phyloP scores from a whole-genome alignment of 2,329 filamentous ascomycete genomes.

The Beauveria pseudobassiana region DNA sequence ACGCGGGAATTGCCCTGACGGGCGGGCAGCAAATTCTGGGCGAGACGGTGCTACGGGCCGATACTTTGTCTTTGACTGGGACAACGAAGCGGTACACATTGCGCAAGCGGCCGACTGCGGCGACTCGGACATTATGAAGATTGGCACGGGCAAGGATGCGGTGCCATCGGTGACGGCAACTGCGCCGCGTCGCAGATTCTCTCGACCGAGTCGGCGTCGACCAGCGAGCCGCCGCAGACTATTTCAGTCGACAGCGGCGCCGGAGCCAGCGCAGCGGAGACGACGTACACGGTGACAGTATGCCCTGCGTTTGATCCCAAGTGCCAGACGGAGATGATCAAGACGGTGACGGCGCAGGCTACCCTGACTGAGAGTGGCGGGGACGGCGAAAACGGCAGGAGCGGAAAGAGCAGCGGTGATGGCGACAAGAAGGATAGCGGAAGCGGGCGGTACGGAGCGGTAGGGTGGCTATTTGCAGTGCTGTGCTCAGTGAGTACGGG shows the following conservation, averaged over 20 bases:
- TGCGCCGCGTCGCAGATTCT: conserved; percentile 25
- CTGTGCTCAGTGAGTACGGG: background rate
- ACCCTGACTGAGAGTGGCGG: conserved; percentile 14
- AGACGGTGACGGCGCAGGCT: conserved; percentile 17
- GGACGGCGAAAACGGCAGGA: conserved; percentile 9
- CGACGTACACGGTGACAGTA: conserved; percentile 22
- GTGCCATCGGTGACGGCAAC: conserved; percentile 27
- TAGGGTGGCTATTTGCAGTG: background rate
- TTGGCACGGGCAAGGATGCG: conserved; percentile 25
- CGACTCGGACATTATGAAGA: conserved; percentile 28
- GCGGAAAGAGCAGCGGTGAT: background rate
- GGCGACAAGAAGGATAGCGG: background rate
- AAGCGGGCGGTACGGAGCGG: background rate
- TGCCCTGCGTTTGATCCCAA: conserved; percentile 18
- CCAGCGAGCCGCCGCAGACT: background rate
- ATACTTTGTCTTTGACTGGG: conserved; percentile 41
- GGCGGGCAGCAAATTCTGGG: conserved; percentile 37
- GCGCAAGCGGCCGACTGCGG: conserved; percentile 35
- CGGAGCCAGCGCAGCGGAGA: conserved; percentile 17
- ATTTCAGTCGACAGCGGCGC: background rate
- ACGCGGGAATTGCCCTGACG: conserved; percentile 33
- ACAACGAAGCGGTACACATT: conserved; percentile 33
- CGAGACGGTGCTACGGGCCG: conserved; percentile 34
- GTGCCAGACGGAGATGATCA: conserved; percentile 20
- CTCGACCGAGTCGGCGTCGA: conserved; percentile 1